Evolutionary conservation across 2,329 filamentous ascomycete genomes (phyloP), one percentile per base, ranked within the genome.

Genomic region (Aschersonia sp.): DNA sequence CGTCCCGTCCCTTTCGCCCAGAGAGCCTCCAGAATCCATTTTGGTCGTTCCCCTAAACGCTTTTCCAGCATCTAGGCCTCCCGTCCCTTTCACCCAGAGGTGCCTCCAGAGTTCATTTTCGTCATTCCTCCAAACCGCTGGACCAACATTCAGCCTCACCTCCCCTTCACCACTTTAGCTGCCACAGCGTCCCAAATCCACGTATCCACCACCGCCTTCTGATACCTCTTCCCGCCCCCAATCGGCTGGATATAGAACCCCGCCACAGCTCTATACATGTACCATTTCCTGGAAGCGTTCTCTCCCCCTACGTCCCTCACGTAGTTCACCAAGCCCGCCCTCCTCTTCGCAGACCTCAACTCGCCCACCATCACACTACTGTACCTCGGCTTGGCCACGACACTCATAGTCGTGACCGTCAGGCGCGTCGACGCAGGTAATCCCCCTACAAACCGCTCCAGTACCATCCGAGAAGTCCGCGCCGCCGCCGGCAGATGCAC

Each of bases 401-500:
- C 56, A 56, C 70, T 75, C 66, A 79, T 74, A 47, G 74, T 78
- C 40, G 73, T 75, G 50, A 79, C 55, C 47, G 74, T 70, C 12
- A 80, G 62, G 45, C 62, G 65, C 5, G 67, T 64, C 9, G 65
- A 56, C 3, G 71, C 64, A 2, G 77, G 71, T 2, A 75, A 61
- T 31, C 61, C 58, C 44, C 58, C 63, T 32, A 75, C 64, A 58
- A 75, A 82, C 48, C 72, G 70, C 50, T 72, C 64, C 29, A 84
- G 66, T 45, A 72, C 63, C 31, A 73, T 65, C 35, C 73, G 74
- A 1, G 81, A 84, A 40, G 70, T 63, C 43, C 84, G 77, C 12
- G 83, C 84, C 54, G 74, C 75, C 1, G 69, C 61, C 0, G 87
- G 87, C 2, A 89, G 70, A 29, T 76, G 74, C 45, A 92, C 66